These are phyloP conservation scores for Brassica cretica DNA, from an alignment of 345 rosid genomes.

Conservation along the genomic window DNA sequence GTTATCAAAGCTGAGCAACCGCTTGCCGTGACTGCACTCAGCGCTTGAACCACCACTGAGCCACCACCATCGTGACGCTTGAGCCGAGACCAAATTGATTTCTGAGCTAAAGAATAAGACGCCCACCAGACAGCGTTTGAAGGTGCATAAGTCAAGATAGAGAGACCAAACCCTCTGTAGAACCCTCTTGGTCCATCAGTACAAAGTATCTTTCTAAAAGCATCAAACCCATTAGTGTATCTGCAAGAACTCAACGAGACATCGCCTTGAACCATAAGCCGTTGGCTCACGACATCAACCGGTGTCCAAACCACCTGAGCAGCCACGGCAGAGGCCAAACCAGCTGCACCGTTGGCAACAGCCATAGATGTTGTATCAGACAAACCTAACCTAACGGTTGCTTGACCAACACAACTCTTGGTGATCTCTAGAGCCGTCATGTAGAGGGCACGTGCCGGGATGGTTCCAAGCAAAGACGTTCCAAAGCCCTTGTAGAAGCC, in stretches of 20 bases:
- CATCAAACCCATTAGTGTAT: slow-evolving; percentile 73
- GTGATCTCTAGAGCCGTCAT: slow-evolving; percentile 90
- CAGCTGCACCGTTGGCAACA: slow-evolving; percentile 79
- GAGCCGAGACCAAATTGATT: slow-evolving; percentile 61
- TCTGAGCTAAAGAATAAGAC: slow-evolving; percentile 69
- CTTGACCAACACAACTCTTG: slow-evolving; percentile 72
- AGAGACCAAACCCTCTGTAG: slow-evolving; percentile 85
- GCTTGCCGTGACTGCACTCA: slow-evolving; percentile 81
- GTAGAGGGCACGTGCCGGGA: slow-evolving; percentile 92
- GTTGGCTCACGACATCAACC: slow-evolving; percentile 85
- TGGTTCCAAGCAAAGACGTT: slow-evolving; percentile 84
- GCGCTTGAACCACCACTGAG: slow-evolving; percentile 61
- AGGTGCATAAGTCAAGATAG: slow-evolving; percentile 84
- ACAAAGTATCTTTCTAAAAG: slow-evolving; percentile 63
- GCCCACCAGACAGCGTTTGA: slow-evolving; percentile 93
- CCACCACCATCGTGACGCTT: slow-evolving; percentile 36
- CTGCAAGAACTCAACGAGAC: slow-evolving; percentile 31
- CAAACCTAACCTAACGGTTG: slow-evolving; percentile 68
- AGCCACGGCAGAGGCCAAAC: slow-evolving; percentile 85
- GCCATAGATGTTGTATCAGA: slow-evolving; percentile 68
- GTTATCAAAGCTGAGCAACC: slow-evolving; percentile 77
- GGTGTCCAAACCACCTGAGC: slow-evolving; percentile 94
- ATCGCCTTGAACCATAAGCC: slow-evolving; percentile 85
- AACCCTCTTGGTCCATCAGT: slow-evolving; percentile 70
- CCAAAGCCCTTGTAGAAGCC: slow-evolving; percentile 91